A percentile compares a stretch with the other conserved stretches of the same genome.
These are phyloP conservation scores for Helichrysum umbraculigerum DNA, from an alignment of 129 eudicot species.

Conservation along the genomic window DNA sequence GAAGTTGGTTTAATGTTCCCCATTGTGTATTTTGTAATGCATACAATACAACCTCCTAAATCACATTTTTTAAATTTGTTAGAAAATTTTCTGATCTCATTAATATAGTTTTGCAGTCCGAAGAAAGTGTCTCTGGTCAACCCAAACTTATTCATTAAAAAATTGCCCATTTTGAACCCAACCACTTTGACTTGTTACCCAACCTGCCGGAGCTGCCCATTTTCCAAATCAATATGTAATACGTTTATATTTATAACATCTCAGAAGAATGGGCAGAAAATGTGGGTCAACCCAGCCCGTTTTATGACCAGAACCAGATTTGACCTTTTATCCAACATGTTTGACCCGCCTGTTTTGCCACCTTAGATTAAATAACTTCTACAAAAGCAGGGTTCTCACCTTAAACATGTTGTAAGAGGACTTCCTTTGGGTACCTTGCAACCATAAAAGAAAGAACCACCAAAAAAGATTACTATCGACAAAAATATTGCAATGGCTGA, in stretches of 20 bases:
- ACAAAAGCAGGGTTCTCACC: constrained; percentile 40
- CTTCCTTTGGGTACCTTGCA: constrained; percentile 76
- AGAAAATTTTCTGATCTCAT: not conserved
- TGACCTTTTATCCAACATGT: constrained; percentile 2
- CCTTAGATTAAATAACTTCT: not conserved
- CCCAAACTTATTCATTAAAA: too few species aligned
- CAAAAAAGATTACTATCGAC: constrained; percentile 55
- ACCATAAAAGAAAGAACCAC: constrained; percentile 60
- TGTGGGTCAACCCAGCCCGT: not conserved
- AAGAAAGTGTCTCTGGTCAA: too few species aligned
- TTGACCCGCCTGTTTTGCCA: not conserved
- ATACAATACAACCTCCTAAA: not conserved
- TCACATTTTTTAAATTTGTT: not conserved
- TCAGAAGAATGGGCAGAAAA: not conserved
- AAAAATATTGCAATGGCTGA: constrained; percentile 55
- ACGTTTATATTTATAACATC: too few species aligned
- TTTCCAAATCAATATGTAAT: too few species aligned
- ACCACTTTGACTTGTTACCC: too few species aligned
- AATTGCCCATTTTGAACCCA: too few species aligned
- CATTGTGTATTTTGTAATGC: not conserved
- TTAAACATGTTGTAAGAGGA: constrained; percentile 79
- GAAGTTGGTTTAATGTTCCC: not conserved
- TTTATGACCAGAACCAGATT: not conserved
- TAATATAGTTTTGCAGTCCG: too few species aligned
- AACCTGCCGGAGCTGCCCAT: too few species aligned